Evolutionary conservation across 2,329 filamentous ascomycete genomes (phyloP).

Genomic region (Herpotrichia juniperi): DNA sequence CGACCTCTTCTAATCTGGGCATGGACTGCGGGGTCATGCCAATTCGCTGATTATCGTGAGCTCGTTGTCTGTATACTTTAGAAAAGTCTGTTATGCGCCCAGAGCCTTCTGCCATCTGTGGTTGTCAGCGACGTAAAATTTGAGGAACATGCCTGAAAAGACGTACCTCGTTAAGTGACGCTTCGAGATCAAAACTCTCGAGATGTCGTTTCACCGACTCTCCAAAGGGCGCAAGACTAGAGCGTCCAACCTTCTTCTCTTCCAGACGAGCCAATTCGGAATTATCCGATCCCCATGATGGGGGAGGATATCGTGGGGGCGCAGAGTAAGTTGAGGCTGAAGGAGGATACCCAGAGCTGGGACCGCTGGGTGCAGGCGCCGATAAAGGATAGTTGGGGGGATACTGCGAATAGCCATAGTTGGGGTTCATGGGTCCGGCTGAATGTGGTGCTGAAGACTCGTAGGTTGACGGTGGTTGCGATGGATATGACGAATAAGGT

Average conservation of each 20-base stretch:
- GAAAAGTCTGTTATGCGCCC: conserved; percentile 56
- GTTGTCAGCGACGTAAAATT: conserved; percentile 16
- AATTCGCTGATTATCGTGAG: conserved; percentile 57
- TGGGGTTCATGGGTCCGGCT: conserved; percentile 46
- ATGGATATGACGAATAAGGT: conserved; percentile 39
- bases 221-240: conserved; percentile 45
- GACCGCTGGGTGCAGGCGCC: conserved; percentile 41
- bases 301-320: conserved; percentile 41
- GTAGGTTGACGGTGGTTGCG: conserved; percentile 41
- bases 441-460: conserved; percentile 43
- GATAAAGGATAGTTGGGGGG: conserved; percentile 48
- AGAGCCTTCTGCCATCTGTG: conserved; percentile 53
- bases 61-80: conserved; percentile 55
- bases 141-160: neutral
- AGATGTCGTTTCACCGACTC: conserved; percentile 67
- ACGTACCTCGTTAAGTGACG: conserved; percentile 56
- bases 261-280: conserved; percentile 37
- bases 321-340: conserved; percentile 48
- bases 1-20: conserved; percentile 56
- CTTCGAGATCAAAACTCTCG: conserved; percentile 66
- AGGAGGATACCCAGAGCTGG: conserved; percentile 50
- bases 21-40: conserved; percentile 55
- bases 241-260: conserved; percentile 43
- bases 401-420: conserved; percentile 50
- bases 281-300: conserved; percentile 46